Base-by-base conservation (phyloP, 2,329 filamentous ascomycete species). In the Mollisia scopiformis region DNA sequence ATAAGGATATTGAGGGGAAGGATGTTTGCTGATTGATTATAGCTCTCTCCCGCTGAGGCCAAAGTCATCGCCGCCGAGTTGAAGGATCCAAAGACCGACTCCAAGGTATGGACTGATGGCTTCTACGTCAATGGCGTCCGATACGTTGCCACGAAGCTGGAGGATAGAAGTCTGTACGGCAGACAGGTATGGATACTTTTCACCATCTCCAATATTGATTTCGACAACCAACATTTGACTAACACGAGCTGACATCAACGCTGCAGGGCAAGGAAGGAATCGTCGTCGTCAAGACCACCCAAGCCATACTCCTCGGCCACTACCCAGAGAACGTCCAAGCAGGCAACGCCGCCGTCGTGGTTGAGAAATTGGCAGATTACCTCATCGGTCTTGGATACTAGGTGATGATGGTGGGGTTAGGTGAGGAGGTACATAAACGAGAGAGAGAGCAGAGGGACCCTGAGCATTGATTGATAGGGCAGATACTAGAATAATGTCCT, bases 281-380 rank as follows among this genome's bases (percentile, higher is more conserved):
- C 72, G 83, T 89, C 74, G 86, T 95, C 71, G 88, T 88, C 78
- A 96, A 96, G 84, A 96, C 94, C 72, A 88, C 84, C 73, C 89
- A 96, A 79, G 92, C 93, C 69, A 88, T 98, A 76, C 86, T 99
- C 75, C 80, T 99, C 75, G 90, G 87, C 69, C 92, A 97, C 82
- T 92, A 98, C 83, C 83, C 82, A 68, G 92, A 96, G 76, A 76
- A 76, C 64, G 80, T 88, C 69, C 83, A 90, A 75, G 91, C 90
- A 55, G 88, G 91, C 74, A 88, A 89, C 76, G 88, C 92, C 65
- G 88, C 88, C 71, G 85, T 85, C 75, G 91, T 90, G 53, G 90
- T 96, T 68, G 91, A 94, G 81, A 83, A 87, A 71, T 84, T 99
- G 65, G 92, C 86, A 72, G 91, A 96, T 78, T 97, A 98, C 82